Conservation (phyloP, 371 early-diverging fungal genomes). For the Mortierella sp. region DNA sequence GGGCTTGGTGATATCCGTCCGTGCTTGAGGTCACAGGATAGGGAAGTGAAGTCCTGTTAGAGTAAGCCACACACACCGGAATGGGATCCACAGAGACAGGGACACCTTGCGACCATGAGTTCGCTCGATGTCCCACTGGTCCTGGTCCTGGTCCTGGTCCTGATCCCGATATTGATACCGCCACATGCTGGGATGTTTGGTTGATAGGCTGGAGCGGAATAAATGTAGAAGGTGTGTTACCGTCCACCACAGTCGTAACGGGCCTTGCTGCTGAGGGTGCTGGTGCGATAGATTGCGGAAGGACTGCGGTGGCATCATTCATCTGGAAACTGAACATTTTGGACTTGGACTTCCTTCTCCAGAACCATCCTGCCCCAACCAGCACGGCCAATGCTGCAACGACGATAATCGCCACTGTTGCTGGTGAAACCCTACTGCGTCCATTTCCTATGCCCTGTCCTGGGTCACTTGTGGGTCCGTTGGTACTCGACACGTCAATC, state of each 20-base stretch:
- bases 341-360: conserved; percentile 3
- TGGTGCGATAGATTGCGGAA: not conserved
- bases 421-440: not conserved
- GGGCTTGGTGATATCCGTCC: too few relatives aligned
- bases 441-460: too few relatives aligned
- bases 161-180: not conserved
- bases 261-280: not conserved
- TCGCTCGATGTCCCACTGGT: not conserved
- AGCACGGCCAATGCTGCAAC: not conserved
- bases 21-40: not conserved
- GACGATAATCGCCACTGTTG: not conserved
- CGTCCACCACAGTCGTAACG: not conserved
- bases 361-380: not conserved
- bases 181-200: not conserved
- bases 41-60: not conserved
- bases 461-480: too few relatives aligned
- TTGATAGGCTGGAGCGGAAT: not conserved
- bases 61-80: not conserved
- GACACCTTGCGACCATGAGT: not conserved
- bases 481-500: not conserved
- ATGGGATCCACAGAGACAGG: not conserved
- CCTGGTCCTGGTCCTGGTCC: too few relatives aligned
- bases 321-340: not conserved
- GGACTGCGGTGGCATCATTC: not conserved
- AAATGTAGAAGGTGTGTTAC: too few relatives aligned